Evolutionary conservation across 2,329 filamentous ascomycete genomes (phyloP), one percentile per base, ranked within the genome.

Genomic region (Coniochaeta ligniaria): DNA sequence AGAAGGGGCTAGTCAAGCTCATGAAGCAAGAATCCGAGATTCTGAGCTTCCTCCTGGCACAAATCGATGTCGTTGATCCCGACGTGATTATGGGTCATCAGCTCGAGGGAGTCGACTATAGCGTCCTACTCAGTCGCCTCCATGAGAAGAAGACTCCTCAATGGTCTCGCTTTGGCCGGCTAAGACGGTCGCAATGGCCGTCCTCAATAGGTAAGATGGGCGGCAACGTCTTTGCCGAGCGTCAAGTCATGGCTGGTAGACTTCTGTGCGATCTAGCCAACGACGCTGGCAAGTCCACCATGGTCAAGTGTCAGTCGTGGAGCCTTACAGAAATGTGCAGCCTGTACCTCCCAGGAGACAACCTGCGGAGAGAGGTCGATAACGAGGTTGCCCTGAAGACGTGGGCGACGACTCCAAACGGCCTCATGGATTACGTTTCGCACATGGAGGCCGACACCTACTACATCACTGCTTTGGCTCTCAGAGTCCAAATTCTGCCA

Each of bases 301-400:
- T 98, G 94, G 88, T 85, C 68, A 96, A 96, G 76, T 99, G 95
- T 73, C 94, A 97, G 74, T 96, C 93, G 3, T 99, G 95, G 95
- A 96, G 90, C 73, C 81, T 99, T 73, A 96, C 94, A 1, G 95
- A 99, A 74, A 99, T 99, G 93, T 96, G 92, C 73, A 91, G 88
- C 64, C 82, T 98, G 17, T 96, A 97, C 66, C 86, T 99, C 6
- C 83, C 86, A 35, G 85, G 85, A 28, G 85, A 85, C 60, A 88
- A 88, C 70, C 80, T 80, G 47, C 89, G 95, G 47, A 85, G 88
- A 60, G 95, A 99, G 41, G 77, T 99, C 35, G 94, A 99, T 72
- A 94, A 90, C 66, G 95, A 98, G 66, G 86, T 80, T 59, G 92
- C 92, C 3, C 78, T 99, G 61, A 93, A 90, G 72, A 90, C 89